Evolutionary conservation across 768 basidiomycete species (phyloP), one percentile per base, ranked within the genome.

Genomic region (Symmetrospora coprosmae): DNA sequence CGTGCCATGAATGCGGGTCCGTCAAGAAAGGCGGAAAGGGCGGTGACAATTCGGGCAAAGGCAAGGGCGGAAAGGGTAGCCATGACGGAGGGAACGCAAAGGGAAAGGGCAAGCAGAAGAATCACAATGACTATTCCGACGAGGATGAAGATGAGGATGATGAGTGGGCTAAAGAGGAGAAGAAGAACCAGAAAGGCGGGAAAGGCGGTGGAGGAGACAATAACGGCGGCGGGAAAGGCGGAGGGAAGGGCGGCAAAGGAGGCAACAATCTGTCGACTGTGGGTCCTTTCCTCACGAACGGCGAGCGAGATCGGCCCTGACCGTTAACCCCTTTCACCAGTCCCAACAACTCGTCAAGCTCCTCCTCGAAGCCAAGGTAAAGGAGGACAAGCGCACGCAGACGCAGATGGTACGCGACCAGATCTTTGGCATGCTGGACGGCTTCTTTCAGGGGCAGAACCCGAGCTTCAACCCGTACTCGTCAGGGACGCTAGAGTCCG

Each of bases 251-350:
- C n/a, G 49, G 55, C 6, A 41, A 41, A 11, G 25, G 43, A 43
- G 43, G 43, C 37, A 40, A 58, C 19, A 58, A 58, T 13, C 55
- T 58, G 19, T 43, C 40, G 25, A 31, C 34, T 5, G 52, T 55
- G 35, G 19, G 52, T 55, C 23, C 11, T 25, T 23, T 56, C 21
- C 43, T 19, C 4, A n/a, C 14, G 19, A 45, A 13, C 21, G n/a
- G 7, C 4, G 31, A 19, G n/a, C 17, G 3, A 4, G 35, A n/a
- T 52, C 30, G 21, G 16, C 37, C 28, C 31, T 50, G 39, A 17
- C 11, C 35, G 31, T 53, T 21, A n/a, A n/a, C n/a, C n/a, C n/a
- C n/a, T n/a, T n/a, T n/a, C n/a, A n/a, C 5, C 55, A 58, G 55
- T 27, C 43, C 21, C 21, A 58, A 46, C 21, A 25, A 21, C 11